Base-by-base conservation (phyloP, 306 rosid species). In the Quercus parvula region DNA sequence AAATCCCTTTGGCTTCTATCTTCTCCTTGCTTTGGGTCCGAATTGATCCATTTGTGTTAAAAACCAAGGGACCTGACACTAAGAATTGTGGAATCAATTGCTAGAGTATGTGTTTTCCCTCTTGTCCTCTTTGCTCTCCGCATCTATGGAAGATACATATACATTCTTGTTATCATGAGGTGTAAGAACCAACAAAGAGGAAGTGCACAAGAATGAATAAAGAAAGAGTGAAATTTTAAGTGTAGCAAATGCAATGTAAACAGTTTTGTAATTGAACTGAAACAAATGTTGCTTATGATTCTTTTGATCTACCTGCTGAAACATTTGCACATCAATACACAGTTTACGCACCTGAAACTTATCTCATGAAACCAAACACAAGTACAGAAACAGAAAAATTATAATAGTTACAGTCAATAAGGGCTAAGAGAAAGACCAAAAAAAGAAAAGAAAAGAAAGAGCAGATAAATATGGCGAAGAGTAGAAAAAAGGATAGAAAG, bases 21-120 rank as follows among this genome's bases (percentile, higher is more conserved):
- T 93, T 93, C 94, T 95, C 98, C 79, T 87, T 95, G 79, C 93
- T 93, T 63, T 95, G 98, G 99, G 98, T 93, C 80, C 90, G 99
- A 81, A 93, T 93, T 17, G 98, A 95, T 73, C 99, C 98, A 51
- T 91, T 93, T 66, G 97, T 93, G 74, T 5, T 87, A 69, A 93
- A 95, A 81, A 89, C 99, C 73, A 95, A 90, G 87, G 99, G 99
- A 59, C 97, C 98, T 35, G 92, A 90, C 77, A 82, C 87, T 62
- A 95, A 90, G 88, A 74, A 85, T 76, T 93, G 99, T 75, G 99
- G 97, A 84, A 82, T 95, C 89, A 91, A 91, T 79, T 95, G 99
- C 87, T 91, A 85, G 91, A 79, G 75, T 35, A 49, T 55, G 31
- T 76, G 38, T 51, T 55, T 57, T 49, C 66, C 71, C 52, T 74